Evolutionary conservation across 164 flowering plant species (phyloP).

Genomic region (Platanus orientalis): DNA sequence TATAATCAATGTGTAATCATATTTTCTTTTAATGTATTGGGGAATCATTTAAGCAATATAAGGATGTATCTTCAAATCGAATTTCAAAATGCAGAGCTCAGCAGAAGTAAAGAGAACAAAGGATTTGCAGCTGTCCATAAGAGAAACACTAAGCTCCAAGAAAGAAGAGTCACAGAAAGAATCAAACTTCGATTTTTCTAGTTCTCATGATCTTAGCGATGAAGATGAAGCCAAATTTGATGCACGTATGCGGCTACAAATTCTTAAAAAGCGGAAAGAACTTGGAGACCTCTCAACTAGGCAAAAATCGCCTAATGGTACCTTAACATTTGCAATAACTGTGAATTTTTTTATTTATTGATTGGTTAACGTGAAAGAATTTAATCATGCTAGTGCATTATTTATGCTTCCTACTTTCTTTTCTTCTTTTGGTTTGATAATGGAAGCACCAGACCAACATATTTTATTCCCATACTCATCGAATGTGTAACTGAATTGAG

Average conservation of each 20-base stretch:
- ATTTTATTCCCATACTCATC: too few species aligned
- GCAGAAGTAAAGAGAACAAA: conserved; percentile 39
- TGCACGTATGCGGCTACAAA: conserved; percentile 76
- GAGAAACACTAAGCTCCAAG: conserved; percentile 69
- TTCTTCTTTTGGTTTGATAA: not conserved
- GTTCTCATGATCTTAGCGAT: conserved; percentile 42
- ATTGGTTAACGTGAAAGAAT: not conserved
- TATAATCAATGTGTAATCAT: not conserved
- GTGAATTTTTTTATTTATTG: not conserved
- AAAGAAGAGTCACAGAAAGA: conserved; percentile 43
- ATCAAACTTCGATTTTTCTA: conserved; percentile 26
- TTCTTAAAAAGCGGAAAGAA: conserved; percentile 65
- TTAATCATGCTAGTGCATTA: not conserved
- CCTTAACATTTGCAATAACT: not conserved
- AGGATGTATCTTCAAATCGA: not conserved
- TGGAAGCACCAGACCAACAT: too few species aligned
- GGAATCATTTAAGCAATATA: not conserved
- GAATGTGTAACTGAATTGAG: too few species aligned
- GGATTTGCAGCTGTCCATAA: conserved; percentile 61
- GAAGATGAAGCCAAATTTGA: conserved; percentile 80
- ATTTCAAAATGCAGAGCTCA: conserved; percentile 34
- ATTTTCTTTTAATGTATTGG: not conserved
- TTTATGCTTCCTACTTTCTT: not conserved
- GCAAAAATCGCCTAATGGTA: conserved; percentile 49
- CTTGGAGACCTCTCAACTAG: conserved; percentile 56